Percentiles rank a stretch among this genome's conserved stretches.
phyloP scores from a whole-genome alignment of 495 filamentous ascomycete genomes.

The Collariella sp. region DNA sequence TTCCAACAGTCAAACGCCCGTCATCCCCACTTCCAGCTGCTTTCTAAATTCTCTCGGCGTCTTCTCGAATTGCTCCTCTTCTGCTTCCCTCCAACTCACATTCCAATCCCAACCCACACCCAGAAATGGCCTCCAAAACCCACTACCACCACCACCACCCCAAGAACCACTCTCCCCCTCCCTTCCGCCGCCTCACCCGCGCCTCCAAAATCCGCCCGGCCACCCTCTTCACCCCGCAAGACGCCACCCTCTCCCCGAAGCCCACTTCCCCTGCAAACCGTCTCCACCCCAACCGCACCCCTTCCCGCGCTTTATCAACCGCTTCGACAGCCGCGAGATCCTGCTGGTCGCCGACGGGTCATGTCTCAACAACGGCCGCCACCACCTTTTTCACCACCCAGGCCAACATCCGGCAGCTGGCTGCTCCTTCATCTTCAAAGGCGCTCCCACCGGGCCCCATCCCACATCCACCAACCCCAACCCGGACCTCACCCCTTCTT shows the following conservation, averaged over 20 bases:
- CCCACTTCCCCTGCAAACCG: constrained; percentile 30
- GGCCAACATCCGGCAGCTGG: constrained; percentile 20
- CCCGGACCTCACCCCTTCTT: too few species aligned
- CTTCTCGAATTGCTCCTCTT: too few species aligned
- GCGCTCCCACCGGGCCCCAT: not conserved
- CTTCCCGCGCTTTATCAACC: constrained; percentile 31
- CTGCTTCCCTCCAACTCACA: too few species aligned
- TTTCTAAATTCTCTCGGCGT: too few species aligned
- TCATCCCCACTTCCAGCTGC: too few species aligned
- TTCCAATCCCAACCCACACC: too few species aligned
- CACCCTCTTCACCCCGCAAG: constrained; percentile 20
- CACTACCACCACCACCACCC: too few species aligned
- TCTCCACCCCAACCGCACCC: constrained; percentile 14
- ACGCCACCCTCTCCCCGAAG: constrained; percentile 22
- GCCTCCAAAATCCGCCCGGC: too few species aligned
- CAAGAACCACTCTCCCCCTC: too few species aligned
- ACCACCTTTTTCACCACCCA: not conserved
- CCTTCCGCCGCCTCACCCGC: too few species aligned
- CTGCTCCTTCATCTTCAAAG: constrained; percentile 34
- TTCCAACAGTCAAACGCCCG: too few species aligned
- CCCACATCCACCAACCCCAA: constrained; percentile 2
- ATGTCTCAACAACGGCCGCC: constrained; percentile 32
- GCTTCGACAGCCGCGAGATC: constrained; percentile 31
- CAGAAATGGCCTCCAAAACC: too few species aligned
- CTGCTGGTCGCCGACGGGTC: constrained; percentile 37